Base-by-base conservation (phyloP, 1,139 yeast species). In the Meyerozyma smithsonii region DNA sequence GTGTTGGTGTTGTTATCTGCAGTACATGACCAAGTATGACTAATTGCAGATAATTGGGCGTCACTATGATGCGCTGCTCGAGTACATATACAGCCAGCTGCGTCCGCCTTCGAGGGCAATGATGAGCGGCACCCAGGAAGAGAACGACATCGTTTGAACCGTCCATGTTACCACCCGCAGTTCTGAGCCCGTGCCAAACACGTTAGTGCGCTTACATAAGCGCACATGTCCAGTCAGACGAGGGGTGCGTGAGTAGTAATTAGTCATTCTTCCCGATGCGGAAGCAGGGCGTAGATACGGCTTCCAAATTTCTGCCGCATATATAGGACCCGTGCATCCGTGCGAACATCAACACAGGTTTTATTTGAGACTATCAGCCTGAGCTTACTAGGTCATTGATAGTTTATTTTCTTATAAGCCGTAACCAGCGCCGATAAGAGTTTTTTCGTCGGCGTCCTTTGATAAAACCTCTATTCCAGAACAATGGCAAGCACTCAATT, bases 91-190 rank as follows among this genome's bases (percentile, higher is more conserved):
- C 15, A 15, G 15, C 3, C 15, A 5, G 3, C 8, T 7, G 3
- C 30, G 15, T 15, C 15, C 18, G 30, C 8, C 15, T 15, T 12
- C 8, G 3, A 26, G 30, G 30, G 12, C 30, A 5, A 8, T 26
- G 30, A 26, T 26, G 30, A 26, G 8, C 30, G 17, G 2, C 15
- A 26, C 16, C 7, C 15, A 30, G 34, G 34, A 30, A 30, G 34
- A 30, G 34, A 19, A 30, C 4, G 34, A 30, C 34, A 30, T 30
- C 34, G 34, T 30, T n/a, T 30, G 34, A 30, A 30, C 12, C 34
- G 16, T 28, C 20, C 34, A 17, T 17, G 34, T 30, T 3, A 14
- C 14, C 8, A 30, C 34, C 20, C 12, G 12, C 12, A 3, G 14
- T 6, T 30, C 34, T 30, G 34, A 30, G 34, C 8, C 34, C 34